Conservation (phyloP, 495 filamentous ascomycete species). For the Melanomma pulvis-pyrius region DNA sequence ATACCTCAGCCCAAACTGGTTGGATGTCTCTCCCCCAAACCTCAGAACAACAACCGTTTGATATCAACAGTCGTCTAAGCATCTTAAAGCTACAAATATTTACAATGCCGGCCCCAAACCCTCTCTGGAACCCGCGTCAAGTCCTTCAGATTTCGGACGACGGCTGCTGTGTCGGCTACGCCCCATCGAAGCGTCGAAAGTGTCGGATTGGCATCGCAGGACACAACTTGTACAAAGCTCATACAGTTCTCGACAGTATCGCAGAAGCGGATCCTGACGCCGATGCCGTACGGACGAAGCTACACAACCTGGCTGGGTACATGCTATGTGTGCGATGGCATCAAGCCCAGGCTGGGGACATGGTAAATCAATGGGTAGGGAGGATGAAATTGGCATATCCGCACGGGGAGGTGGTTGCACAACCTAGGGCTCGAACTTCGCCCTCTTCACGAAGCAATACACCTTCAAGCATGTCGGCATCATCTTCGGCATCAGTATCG, state of each 20-base stretch:
- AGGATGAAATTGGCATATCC: background rate
- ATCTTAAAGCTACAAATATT: background rate
- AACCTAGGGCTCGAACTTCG: background rate
- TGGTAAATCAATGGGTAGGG: background rate
- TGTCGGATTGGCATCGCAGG: background rate
- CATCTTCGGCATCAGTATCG: background rate
- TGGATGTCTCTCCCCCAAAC: background rate
- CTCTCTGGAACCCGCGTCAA: background rate
- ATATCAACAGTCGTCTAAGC: no score
- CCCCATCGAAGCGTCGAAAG: background rate
- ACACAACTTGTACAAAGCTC: background rate
- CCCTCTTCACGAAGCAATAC: background rate
- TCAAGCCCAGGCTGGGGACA: background rate
- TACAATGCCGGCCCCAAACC: background rate
- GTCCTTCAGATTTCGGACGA: background rate
- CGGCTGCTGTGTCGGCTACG: conserved; percentile 5
- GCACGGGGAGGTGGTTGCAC: background rate
- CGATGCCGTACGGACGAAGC: background rate
- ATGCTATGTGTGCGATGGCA: conserved; percentile 2
- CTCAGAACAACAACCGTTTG: background rate
- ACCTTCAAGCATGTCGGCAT: background rate
- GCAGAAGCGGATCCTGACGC: background rate
- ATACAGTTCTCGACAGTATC: background rate
- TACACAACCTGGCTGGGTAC: background rate
- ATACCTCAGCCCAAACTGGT: background rate